These are phyloP conservation scores for Taiozyma sp. DNA, from an alignment of 1,139 yeast genomes.

Conservation along the genomic window DNA sequence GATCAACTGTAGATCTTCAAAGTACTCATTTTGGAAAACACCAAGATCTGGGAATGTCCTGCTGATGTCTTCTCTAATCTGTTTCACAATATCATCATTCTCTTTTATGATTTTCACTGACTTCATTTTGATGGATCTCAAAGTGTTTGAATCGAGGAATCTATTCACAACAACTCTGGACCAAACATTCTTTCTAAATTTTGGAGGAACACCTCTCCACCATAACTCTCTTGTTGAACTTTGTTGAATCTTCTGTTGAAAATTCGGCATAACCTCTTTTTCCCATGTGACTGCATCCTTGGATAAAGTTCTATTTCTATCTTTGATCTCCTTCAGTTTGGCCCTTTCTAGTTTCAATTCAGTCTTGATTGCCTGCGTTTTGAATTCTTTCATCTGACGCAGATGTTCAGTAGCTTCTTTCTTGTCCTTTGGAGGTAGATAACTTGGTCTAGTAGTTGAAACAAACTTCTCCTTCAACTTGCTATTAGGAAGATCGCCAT, in stretches of 20 bases:
- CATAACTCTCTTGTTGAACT: constrained; percentile 47
- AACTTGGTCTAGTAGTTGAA: constrained; percentile 54
- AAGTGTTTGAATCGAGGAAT: constrained; percentile 18
- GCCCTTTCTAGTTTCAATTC: constrained; percentile 34
- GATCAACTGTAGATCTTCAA: constrained; percentile 28
- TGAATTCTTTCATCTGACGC: constrained; percentile 45
- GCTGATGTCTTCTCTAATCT: constrained; percentile 27
- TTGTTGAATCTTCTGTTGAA: constrained; percentile 30
- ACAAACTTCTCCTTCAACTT: constrained; percentile 29
- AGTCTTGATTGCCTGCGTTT: constrained; percentile 40
- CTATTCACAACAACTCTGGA: constrained; percentile 36
- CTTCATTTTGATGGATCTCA: constrained; percentile 16
- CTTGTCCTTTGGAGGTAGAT: constrained; percentile 61
- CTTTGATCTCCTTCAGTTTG: constrained; percentile 27
- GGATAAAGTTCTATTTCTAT: constrained; percentile 27
- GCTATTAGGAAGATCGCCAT: constrained; percentile 18
- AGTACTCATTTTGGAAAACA: constrained; percentile 36
- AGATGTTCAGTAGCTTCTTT: constrained; percentile 52
- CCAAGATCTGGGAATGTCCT: constrained; percentile 40
- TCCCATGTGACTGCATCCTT: constrained; percentile 43
- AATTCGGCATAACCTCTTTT: constrained; percentile 34
- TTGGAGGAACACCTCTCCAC: constrained; percentile 64
- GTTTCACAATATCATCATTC: constrained; percentile 9
- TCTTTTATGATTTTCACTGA: constrained; percentile 1
- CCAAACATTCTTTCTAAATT: constrained; percentile 49